Conservation (phyloP, 2,329 filamentous ascomycete genomes). For the Hypocreales sp. region DNA sequence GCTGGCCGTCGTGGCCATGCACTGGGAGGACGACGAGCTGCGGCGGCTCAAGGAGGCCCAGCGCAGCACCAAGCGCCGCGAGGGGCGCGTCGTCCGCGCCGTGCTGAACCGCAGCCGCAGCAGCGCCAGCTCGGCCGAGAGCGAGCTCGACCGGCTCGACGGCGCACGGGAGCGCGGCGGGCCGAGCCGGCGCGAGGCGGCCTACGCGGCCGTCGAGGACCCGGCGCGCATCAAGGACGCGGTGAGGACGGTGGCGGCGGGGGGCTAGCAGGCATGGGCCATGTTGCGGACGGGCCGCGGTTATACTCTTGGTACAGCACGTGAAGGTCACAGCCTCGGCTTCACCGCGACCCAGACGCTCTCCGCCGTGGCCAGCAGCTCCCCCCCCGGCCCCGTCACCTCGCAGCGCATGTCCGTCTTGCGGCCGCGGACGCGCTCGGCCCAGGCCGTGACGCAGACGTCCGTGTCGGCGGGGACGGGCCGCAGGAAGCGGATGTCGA, state of each 20-base stretch:
- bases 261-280: conserved; percentile 7
- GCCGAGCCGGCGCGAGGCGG: conserved; percentile 37
- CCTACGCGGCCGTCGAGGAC: conserved; percentile 34
- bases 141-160: conserved; percentile 31
- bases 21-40: conserved; percentile 67
- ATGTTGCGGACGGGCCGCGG: neutral
- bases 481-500: conserved; percentile 19
- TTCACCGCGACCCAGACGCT: conserved; percentile 18
- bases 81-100: conserved; percentile 34
- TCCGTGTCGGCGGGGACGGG: conserved; percentile 14
- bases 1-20: conserved; percentile 55
- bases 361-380: conserved; percentile 13
- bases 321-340: neutral
- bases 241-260: conserved; percentile 9
- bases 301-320: neutral
- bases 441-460: conserved; percentile 14
- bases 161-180: conserved; percentile 19
- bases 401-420: conserved; percentile 16
- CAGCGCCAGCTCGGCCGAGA: conserved; percentile 36
- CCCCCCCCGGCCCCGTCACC: conserved; percentile 13
- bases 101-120: conserved; percentile 41
- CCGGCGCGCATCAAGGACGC: conserved; percentile 27
- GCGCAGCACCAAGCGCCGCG: conserved; percentile 54
- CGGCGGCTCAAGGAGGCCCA: conserved; percentile 63
- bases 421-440: conserved; percentile 16